Base-by-base conservation (phyloP, 2,329 filamentous ascomycete species). In the Leptographium radiaticola region DNA sequence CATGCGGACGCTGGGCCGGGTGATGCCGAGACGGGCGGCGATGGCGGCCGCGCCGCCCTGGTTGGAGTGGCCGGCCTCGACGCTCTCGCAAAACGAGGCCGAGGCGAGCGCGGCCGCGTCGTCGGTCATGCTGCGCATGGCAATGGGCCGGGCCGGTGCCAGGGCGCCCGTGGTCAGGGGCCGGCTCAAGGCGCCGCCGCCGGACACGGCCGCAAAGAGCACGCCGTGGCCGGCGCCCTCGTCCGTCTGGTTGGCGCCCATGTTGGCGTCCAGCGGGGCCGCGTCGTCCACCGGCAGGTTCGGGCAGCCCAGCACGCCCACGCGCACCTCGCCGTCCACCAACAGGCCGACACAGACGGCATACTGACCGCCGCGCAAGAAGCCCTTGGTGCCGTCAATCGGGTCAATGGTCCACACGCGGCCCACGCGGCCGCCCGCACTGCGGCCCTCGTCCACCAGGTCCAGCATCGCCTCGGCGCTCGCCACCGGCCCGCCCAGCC, bases 331-430 rank as follows among this genome's bases (percentile, higher is more conserved):
- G 52, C 91, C 93, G 64, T 97, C 89, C 33, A 95, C 87, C 72
- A 98, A 85, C 62, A 98, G 75, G 39, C 81, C 93, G 6, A 98
- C 79, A 66, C 91, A 96, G 53, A 98, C 89, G 53, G 93, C 94
- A 67, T 98, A 98, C 73, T 98, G 93, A 42, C 90, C 94, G 52
- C 93, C 93, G 58, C 94, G 81, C 57, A 98, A 75, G 73, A 98
- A 98, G 34, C 93, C 94, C 73, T 96, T 95, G 53, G 93, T 98
- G 60, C 93, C 93, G 69, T 98, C 93, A 58, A 98, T 96, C 56
- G 93, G 93, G 69, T 98, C 93, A 55, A 98, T 83, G 43, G 91
- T 87, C 93, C 93, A 98, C 68, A 97, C 88, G 60, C 93, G 78
- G 58, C 89, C 89, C 59, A 74, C 76, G 57, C 71, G 68, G 33